These are phyloP conservation scores for Clitoria ternatea DNA, from an alignment of 306 rosid species.

Conservation along the genomic window DNA sequence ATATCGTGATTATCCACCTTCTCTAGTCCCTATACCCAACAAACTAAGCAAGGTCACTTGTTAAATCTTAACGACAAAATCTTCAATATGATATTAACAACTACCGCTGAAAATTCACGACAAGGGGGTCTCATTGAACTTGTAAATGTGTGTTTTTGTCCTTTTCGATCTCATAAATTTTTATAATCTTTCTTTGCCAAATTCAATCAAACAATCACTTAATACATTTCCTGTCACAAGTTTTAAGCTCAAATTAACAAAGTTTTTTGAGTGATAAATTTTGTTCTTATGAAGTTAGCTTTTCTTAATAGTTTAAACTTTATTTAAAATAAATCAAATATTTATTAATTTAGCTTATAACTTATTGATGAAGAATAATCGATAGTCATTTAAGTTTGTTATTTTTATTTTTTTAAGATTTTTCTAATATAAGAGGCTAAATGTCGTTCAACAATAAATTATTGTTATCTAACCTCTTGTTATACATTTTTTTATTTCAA, in stretches of 20 bases:
- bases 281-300: background rate
- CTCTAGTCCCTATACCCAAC: background rate
- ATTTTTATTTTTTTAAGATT: too few relatives aligned
- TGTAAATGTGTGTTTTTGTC: constrained; percentile 22
- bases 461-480: too few relatives aligned
- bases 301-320: background rate
- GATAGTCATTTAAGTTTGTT: too few relatives aligned
- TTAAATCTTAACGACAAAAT: background rate
- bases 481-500: too few relatives aligned
- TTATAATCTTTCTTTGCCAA: constrained; percentile 9
- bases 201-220: background rate
- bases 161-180: constrained; percentile 6
- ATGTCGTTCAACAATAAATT: too few relatives aligned
- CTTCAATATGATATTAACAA: background rate
- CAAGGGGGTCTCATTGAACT: constrained; percentile 1
- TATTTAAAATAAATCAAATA: too few relatives aligned
- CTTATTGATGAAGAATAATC: too few relatives aligned
- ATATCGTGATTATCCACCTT: background rate
- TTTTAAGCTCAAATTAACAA: background rate
- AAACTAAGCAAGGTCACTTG: background rate
- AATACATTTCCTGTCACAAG: background rate
- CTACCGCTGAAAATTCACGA: background rate
- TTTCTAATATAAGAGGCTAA: too few relatives aligned
- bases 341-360: too few relatives aligned
- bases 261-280: background rate